phyloP scores from a whole-genome alignment of 495 filamentous ascomycete species.

The Hyaloscypha hepaticicola region DNA sequence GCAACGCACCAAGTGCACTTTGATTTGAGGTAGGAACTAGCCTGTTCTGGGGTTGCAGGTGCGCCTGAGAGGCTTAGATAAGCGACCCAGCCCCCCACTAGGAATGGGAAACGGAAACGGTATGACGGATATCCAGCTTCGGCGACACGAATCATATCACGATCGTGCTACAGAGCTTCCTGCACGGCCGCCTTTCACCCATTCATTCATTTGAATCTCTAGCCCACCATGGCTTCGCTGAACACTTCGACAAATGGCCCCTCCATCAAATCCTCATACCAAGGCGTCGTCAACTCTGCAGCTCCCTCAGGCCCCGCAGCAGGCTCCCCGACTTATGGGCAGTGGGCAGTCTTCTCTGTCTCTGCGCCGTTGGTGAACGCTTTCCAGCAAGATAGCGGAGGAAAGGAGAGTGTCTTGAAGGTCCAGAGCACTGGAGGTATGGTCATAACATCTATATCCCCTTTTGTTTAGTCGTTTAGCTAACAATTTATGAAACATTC shows the following conservation, averaged over 20 bases:
- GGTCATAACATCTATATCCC: conserved; percentile 16
- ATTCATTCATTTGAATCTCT: conserved; percentile 16
- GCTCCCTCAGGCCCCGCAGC: conserved; percentile 61
- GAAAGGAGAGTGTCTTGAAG: conserved; percentile 92
- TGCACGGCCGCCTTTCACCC: conserved; percentile 2
- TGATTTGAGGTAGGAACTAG: not conserved
- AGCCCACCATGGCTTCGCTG: conserved; percentile 74
- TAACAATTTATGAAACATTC: conserved; percentile 4
- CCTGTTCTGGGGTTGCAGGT: no score
- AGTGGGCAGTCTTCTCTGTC: conserved; percentile 92
- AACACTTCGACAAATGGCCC: conserved; percentile 89
- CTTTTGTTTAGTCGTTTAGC: not conserved
- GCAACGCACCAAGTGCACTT: not conserved
- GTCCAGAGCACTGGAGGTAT: conserved; percentile 87
- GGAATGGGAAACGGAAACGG: not conserved
- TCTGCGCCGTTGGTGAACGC: conserved; percentile 86
- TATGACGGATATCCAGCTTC: conserved; percentile 14
- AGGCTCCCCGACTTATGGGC: conserved; percentile 66
- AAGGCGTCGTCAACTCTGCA: conserved; percentile 75
- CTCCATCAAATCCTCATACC: conserved; percentile 90
- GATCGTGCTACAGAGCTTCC: not conserved
- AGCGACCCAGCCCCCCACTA: not conserved
- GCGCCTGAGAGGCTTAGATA: no score
- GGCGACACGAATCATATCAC: conserved; percentile 9
- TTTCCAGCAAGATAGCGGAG: conserved; percentile 76